Evolutionary conservation across 2,329 filamentous ascomycete species (phyloP), one percentile per base, ranked within the genome.

Genomic region (Knoxdaviesia capensis): DNA sequence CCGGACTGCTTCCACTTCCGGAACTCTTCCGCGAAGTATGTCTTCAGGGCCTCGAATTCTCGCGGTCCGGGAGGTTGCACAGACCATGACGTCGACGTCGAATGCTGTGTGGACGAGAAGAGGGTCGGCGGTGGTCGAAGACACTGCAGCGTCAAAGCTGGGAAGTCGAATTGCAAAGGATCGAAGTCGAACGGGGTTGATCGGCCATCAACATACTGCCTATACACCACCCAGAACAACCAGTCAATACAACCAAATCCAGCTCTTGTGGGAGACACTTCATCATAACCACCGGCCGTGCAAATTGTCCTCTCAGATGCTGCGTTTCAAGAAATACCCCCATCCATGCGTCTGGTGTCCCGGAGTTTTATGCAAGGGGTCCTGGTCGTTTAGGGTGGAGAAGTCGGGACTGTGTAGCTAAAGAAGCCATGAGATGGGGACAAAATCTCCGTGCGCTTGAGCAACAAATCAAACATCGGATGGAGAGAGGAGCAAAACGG

Each of bases 141-240:
- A 49, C 88, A 79, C 48, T 80, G 82, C 7, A 94, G 71, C 34
- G 80, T 85, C 36, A 96, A 69, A 6, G 81, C 77, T 6, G 87
- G 85, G 52, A 94, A 94, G 45, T 85, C 85, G 55, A 93, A 74
- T 5, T 80, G 69, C 46, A 87, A 73, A 33, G 88, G 80, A 49
- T 94, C 83, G 59, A 94, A 92, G 48, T 88, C 81, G 51, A 79
- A 78, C 3, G 74, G 73, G 49, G 65, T 62, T 6, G 69, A 69
- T 41, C 62, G 61, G 48, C 66, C 62, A 46, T 74, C 66, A 40
- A 74, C 61, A 39, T 72, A 65, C 50, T 68, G 64, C 50, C 72
- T 76, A 46, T 28, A 31, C 39, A 30, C 30, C 30, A 8, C 6
- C 31, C 11, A 36, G n/a, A n/a, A 28, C n/a, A 37, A 33, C 39